Evolutionary conservation across 2,329 filamentous ascomycete species (phyloP), one percentile per base, ranked within the genome.

Genomic region (Fonsecaea monophora): DNA sequence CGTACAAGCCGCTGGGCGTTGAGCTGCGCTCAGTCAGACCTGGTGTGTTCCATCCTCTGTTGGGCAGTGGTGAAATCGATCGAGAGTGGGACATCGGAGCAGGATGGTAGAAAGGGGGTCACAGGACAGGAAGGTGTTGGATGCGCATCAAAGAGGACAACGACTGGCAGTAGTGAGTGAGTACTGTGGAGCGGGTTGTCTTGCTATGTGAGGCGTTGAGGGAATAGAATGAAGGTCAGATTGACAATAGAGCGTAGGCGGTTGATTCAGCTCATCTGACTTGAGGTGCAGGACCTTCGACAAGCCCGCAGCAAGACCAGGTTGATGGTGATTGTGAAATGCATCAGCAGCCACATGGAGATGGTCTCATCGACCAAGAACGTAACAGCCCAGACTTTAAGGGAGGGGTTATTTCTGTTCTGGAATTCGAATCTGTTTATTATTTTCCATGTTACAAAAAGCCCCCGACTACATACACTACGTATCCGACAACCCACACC

Each of bases 31-130:
- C 88, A 75, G 87, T 90, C 76, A 92, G 85, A 70, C 89, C 92
- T 64, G 91, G 92, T 80, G 90, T 95, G 64, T 92, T 88, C 94
- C 94, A 97, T 73, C 93, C 93, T 76, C 92, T 92, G 74, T 91
- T 90, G 68, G 89, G 90, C 70, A 88, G 86, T 69, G 94, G 94
- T 64, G 92, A 97, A 59, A 94, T 92, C 76, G 92, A 96, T 80
- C 92, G 89, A 72, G 93, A 95, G 70, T 94, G 82, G 72, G 91
- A 91, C 94, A 97, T 97, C 74, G 73, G 83, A 53, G 87, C 84
- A 60, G 84, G 88, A 37, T 56, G 45, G 34, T 38, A 5, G 35
- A 55, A 15, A 25, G 53, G 45, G 45, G 37, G 45, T 54, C 45
- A 40, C 37, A 40, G 34, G 59, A 61, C 48, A 18, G 34, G 59